phyloP scores from a whole-genome alignment of 2,329 filamentous ascomycete species.

The Epichloe coenophiala region DNA sequence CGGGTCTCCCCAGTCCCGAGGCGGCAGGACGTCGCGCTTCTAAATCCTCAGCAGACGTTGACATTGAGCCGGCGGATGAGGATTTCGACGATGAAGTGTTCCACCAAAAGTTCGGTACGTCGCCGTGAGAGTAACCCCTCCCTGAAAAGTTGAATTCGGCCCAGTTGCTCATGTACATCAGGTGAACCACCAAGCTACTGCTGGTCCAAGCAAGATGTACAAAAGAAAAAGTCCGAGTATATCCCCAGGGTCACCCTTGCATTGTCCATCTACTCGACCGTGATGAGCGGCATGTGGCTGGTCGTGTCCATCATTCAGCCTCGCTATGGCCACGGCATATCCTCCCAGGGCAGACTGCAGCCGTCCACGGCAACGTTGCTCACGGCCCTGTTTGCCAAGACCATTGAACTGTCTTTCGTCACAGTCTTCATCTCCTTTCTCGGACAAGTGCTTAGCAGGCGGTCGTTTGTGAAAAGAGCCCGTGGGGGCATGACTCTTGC shows the following conservation, averaged over 20 bases:
- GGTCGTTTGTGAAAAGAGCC: constrained; percentile 47
- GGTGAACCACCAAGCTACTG: constrained; percentile 20
- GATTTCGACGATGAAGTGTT: constrained; percentile 15
- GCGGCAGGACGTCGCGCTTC: neutral
- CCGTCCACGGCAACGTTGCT: constrained; percentile 54
- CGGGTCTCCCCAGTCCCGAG: neutral
- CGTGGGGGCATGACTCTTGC: constrained; percentile 60
- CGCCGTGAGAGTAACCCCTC: neutral
- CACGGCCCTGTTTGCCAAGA: constrained; percentile 58
- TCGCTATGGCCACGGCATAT: constrained; percentile 45
- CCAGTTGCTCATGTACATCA: neutral
- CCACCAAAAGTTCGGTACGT: constrained; percentile 18
- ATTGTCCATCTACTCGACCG: constrained; percentile 48
- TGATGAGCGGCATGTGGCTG: constrained; percentile 54
- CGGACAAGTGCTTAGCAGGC: constrained; percentile 60
- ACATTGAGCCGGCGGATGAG: neutral
- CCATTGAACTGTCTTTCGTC: constrained; percentile 65
- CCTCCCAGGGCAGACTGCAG: constrained; percentile 35
- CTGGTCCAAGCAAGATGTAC: constrained; percentile 18
- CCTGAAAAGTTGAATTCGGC: no score
- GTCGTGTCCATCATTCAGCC: constrained; percentile 48
- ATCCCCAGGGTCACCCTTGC: constrained; percentile 33
- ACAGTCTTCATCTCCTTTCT: constrained; percentile 63
- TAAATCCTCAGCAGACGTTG: neutral
- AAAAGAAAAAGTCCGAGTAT: constrained; percentile 27